Evolutionary conservation across 2,329 filamentous ascomycete species (phyloP), one percentile per base, ranked within the genome.

Genomic region (Rutstroemia sp.): DNA sequence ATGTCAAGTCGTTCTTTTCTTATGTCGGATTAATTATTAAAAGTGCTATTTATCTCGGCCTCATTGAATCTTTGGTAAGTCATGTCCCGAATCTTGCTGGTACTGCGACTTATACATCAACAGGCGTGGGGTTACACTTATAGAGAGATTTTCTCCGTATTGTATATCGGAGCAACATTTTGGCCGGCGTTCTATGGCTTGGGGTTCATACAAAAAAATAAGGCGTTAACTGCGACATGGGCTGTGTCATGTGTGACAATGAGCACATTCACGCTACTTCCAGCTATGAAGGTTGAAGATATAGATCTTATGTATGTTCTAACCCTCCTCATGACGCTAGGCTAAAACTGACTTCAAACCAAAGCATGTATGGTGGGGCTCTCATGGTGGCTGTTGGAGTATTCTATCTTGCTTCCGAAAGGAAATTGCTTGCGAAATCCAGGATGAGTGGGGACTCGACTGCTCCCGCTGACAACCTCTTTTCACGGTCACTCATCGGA

Each of bases 61-160:
- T 96, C 8, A 79, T 99, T 23, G 82, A 92, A 69, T 89, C 86
- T 53, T 77, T 99, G 70, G 86, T 89, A 74, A 71, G 78, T 74
- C 14, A 48, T 25, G 10, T 9, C 5, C 9, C 18, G 18, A 27
- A 34, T 49, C 25, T 21, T 49, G 5, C 25, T 6, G 9, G 18
- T 30, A 18, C 14, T 38, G 18, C 38, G 19, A 49, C 23, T 52
- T 34, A 53, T 14, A 39, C 46, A 55, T 46, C 10, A 19, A 21
- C 56, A 94, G 89, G 91, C 94, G 21, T 78, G 95, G 73, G 92
- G 90, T 51, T 99, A 99, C 70, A 95, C 95, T 56, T 81, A 92
- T 65, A 86, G 94, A 42, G 87, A 96, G 67, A 83, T 97, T 23
- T 86, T 95, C 64, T 96, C 92, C 0, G 74, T 82, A 0, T 82